Base-by-base conservation (phyloP, 495 filamentous ascomycete species). In the Lasiosphaeria ovina region DNA sequence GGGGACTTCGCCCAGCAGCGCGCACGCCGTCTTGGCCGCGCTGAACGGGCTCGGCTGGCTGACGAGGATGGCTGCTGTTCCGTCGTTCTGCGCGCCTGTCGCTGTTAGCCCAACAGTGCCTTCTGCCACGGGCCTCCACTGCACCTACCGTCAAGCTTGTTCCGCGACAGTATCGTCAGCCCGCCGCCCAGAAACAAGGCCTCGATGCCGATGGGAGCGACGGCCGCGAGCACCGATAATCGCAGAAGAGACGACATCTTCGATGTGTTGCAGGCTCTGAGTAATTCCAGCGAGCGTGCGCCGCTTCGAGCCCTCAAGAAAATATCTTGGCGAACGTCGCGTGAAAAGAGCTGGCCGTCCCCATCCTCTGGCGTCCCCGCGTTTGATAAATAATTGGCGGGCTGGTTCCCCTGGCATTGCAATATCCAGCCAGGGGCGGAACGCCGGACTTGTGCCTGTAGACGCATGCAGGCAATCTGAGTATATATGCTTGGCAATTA, bases 161-260 rank as follows among this genome's bases (percentile, higher is more conserved):
- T 73, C 6, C 62, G 44, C 1, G 70, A 64, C 14, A 73, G 55
- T n/a, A 73, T 70, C 3, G 70, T 70, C 57, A 73, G 34, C 0
- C 66, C 70, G 14, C 70, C 70, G 14, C 70, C 68, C 10, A 61
- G 31, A 42, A 57, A 69, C 52, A 42, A 35, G 12, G 47, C 63
- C 5, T 51, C 9, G 6, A 17, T 51, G 4, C 24, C 49, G 4
- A 51, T 6, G 3, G 50, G 38, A 36, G 35, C 55, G 8, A 32
- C 16, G 12, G 34, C 35, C 34, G 44, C 12, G 31, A 64, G 17
- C 5, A n/a, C 44, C 16, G 8, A 5, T 11, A 47, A n/a, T 5
- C 11, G 44, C 16, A 5, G 44, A 7, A 47, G 8, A 47, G 5
- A 47, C 44, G 44, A 9, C 44, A 47, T 47, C 8, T 42, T 47